Conservation (phyloP, 2,329 filamentous ascomycete species). For the Teratosphaeria viscida region DNA sequence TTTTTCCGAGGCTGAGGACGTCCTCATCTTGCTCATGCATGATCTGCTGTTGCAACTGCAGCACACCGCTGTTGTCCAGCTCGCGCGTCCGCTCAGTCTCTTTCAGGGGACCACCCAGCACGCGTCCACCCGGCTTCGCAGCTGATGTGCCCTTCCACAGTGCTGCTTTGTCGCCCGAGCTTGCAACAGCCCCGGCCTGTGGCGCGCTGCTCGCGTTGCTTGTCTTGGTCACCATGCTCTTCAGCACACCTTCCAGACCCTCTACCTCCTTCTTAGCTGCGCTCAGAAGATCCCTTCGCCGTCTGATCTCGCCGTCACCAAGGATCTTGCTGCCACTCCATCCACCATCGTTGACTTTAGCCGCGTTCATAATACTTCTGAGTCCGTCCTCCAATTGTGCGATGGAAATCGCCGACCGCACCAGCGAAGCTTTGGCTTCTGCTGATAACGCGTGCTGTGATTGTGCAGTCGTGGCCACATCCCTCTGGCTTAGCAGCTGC, state of each 20-base stretch:
- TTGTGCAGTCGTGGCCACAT: constrained; percentile 49
- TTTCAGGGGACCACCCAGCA: constrained; percentile 58
- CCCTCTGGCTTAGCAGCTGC: constrained; percentile 55
- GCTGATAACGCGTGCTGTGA: constrained; percentile 51
- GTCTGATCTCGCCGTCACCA: constrained; percentile 63
- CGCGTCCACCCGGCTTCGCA: constrained; percentile 44
- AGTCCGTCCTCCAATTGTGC: constrained; percentile 57
- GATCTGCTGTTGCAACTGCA: constrained; percentile 63
- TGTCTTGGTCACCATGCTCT: constrained; percentile 47
- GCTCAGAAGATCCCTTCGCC: constrained; percentile 59
- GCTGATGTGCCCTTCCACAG: constrained; percentile 23
- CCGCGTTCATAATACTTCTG: constrained; percentile 27
- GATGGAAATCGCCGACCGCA: constrained; percentile 57
- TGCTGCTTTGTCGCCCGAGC: constrained; percentile 25
- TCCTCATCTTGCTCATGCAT: constrained; percentile 67
- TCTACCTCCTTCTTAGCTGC: constrained; percentile 64
- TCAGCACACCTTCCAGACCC: constrained; percentile 61
- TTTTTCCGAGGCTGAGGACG: constrained; percentile 55
- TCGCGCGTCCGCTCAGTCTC: constrained; percentile 71
- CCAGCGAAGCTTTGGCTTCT: constrained; percentile 62
- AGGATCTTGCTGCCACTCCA: constrained; percentile 39
- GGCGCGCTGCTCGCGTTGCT: constrained; percentile 7
- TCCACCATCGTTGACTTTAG: constrained; percentile 26
- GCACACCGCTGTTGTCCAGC: constrained; percentile 62
- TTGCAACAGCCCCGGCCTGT: constrained; percentile 23